phyloP scores from a whole-genome alignment of 164 flowering plant genomes.

The Liquidambar formosana region DNA sequence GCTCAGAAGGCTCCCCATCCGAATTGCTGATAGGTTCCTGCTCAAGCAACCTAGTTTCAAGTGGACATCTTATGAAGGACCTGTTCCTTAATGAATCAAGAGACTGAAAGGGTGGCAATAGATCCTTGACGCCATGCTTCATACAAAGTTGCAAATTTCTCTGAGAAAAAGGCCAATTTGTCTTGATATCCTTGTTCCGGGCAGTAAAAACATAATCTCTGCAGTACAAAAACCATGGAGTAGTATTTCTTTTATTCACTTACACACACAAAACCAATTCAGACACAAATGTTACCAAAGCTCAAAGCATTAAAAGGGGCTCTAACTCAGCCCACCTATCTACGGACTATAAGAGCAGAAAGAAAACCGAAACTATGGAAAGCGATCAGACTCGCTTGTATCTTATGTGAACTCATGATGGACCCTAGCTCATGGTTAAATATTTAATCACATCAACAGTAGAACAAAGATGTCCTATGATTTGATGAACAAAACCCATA shows the following conservation, averaged over 20 bases:
- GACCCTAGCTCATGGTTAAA: too few relatives aligned
- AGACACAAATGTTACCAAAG: not conserved
- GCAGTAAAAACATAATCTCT: conserved; percentile 76
- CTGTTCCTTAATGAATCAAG: conserved; percentile 40
- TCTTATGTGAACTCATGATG: too few relatives aligned
- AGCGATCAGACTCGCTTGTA: too few relatives aligned
- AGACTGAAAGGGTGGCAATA: conserved; percentile 81
- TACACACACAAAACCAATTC: not conserved
- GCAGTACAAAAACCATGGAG: conserved; percentile 31
- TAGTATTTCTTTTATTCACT: not conserved
- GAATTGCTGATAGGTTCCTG: conserved; percentile 11
- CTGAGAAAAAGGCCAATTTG: conserved; percentile 82
- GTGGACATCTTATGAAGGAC: conserved; percentile 16
- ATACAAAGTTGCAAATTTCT: conserved; percentile 68
- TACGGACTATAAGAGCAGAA: not conserved
- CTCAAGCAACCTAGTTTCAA: conserved; percentile 17
- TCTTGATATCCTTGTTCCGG: conserved; percentile 65
- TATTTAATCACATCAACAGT: too few relatives aligned
- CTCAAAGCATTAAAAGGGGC: not conserved
- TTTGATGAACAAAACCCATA: too few relatives aligned
- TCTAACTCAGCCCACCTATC: not conserved
- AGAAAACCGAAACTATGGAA: not conserved
- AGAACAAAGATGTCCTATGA: too few relatives aligned
- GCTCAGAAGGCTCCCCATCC: conserved; percentile 20
- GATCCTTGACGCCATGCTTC: conserved; percentile 74